Conservation (phyloP, 2,329 filamentous ascomycete species). For the Diaporthe caulivora region DNA sequence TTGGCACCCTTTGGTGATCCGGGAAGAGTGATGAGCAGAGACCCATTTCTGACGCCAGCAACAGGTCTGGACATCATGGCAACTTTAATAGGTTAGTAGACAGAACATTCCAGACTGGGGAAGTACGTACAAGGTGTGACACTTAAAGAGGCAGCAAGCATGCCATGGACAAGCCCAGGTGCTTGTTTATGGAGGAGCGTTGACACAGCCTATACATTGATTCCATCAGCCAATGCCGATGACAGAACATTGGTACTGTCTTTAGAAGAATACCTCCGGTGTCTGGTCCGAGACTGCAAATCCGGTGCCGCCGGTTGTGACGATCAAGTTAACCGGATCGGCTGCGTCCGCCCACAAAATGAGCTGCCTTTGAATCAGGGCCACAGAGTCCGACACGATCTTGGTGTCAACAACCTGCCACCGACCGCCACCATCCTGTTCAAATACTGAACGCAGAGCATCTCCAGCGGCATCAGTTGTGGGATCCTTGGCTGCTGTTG, state of each 20-base stretch:
- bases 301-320: constrained; percentile 93
- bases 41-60: constrained; percentile 85
- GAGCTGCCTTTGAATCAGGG: constrained; percentile 81
- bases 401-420: constrained; percentile 78
- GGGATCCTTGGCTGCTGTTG: constrained; percentile 85
- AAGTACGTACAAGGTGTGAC: constrained; percentile 86
- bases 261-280: constrained; percentile 76
- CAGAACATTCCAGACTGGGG: background rate
- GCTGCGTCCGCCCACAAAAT: constrained; percentile 77
- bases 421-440: constrained; percentile 72
- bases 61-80: constrained; percentile 97
- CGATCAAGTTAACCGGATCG: constrained; percentile 77
- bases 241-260: too few relatives aligned
- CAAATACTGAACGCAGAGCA: constrained; percentile 77
- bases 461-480: constrained; percentile 81
- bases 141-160: constrained; percentile 85
- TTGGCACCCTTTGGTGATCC: constrained; percentile 95
- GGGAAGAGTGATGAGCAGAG: constrained; percentile 88
- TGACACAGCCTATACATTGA: constrained; percentile 75
- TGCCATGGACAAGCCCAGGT: constrained; percentile 92
- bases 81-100: constrained; percentile 66
- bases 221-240: constrained; percentile 9
- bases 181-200: constrained; percentile 87
- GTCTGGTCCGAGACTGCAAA: constrained; percentile 89
- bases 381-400: constrained; percentile 83